Evolutionary conservation across 495 filamentous ascomycete species (phyloP).

Genomic region (Hypoxylon trugodes): DNA sequence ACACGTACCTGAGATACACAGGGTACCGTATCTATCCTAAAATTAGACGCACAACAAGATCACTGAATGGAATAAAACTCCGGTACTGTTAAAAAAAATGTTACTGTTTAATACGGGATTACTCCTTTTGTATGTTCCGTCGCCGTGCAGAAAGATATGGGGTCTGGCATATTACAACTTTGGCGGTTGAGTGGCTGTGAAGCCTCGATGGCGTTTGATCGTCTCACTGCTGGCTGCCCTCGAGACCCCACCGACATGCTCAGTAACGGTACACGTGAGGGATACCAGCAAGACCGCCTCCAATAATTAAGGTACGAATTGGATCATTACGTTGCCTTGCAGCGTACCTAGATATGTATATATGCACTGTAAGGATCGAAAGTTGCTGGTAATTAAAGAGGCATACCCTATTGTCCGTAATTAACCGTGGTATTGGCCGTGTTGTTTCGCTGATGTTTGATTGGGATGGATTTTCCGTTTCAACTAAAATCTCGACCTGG

Average conservation of each 20-base stretch:
- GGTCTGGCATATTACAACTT: not conserved
- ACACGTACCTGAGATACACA: not conserved
- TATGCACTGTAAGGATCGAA: too few species aligned
- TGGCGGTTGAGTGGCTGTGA: conserved; percentile 24
- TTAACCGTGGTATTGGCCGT: not conserved
- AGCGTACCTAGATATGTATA: not conserved
- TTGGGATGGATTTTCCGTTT: conserved; percentile 30
- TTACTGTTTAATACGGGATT: not conserved
- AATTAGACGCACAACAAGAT: not conserved
- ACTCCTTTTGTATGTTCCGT: conserved; percentile 1
- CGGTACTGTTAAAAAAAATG: not conserved
- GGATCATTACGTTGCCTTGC: conserved; percentile 1
- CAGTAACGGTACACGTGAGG: not conserved
- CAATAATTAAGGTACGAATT: not conserved
- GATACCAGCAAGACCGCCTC: not conserved
- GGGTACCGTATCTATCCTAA: not conserved
- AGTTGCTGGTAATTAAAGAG: conserved; percentile 3
- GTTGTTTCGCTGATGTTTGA: conserved; percentile 32
- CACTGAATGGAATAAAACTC: not conserved
- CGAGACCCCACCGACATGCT: not conserved
- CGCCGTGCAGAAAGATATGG: conserved; percentile 1
- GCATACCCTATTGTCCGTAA: not conserved
- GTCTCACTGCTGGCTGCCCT: conserved; percentile 8
- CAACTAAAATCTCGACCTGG: conserved; percentile 16
- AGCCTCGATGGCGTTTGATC: conserved; percentile 29